Evolutionary conservation across 306 rosid species (phyloP).

Genomic region (Rubus idaeus): DNA sequence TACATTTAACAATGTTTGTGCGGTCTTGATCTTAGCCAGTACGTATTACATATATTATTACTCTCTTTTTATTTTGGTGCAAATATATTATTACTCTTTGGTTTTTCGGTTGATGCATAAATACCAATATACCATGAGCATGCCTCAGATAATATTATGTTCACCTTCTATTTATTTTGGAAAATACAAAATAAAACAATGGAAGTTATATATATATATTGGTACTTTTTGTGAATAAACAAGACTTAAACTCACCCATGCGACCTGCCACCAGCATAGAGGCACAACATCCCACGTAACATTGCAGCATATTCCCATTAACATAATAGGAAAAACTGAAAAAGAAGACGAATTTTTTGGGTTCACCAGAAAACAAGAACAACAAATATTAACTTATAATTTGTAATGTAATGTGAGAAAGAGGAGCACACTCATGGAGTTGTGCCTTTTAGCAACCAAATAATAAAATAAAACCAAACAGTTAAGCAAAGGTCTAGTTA

Average conservation of each 20-base stretch:
- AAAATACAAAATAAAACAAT: too few relatives aligned
- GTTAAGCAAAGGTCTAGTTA: too few relatives aligned
- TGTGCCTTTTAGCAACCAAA: not conserved
- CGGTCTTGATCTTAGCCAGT: too few relatives aligned
- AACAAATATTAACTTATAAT: not conserved
- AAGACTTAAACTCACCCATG: constrained; percentile 1
- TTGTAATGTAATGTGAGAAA: not conserved
- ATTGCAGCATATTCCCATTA: constrained; percentile 36
- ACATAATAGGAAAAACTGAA: constrained; percentile 18
- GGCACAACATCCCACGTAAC: constrained; percentile 34
- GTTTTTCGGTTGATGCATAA: too few relatives aligned
- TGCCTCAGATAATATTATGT: too few relatives aligned
- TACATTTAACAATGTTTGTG: too few relatives aligned
- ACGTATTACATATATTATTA: too few relatives aligned
- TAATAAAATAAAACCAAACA: not conserved
- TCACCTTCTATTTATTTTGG: too few relatives aligned
- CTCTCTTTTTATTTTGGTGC: too few relatives aligned
- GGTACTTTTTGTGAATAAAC: not conserved
- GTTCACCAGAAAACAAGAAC: not conserved
- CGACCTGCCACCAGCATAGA: constrained; percentile 20
- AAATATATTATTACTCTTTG: too few relatives aligned
- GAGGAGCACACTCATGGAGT: not conserved
- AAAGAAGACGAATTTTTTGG: constrained; percentile 19
- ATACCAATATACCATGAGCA: too few relatives aligned
- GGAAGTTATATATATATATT: too few relatives aligned